A percentile compares a stretch with the other conserved stretches of the same genome.
phyloP scores from a whole-genome alignment of 2,329 filamentous ascomycete species.

The Pestalotiopsis sp. region DNA sequence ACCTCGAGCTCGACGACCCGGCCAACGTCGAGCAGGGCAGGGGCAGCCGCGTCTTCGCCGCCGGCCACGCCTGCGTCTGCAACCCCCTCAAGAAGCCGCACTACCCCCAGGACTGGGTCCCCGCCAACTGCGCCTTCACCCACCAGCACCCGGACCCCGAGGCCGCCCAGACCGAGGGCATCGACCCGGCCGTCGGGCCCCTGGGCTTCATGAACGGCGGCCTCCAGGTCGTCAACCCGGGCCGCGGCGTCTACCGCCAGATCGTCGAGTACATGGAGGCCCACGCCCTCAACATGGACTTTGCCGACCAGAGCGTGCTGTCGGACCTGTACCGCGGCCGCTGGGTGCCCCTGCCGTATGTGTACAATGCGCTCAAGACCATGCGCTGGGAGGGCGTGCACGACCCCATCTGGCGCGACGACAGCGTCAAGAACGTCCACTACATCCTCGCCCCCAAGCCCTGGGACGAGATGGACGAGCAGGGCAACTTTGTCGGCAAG shows the following conservation, averaged over 20 bases:
- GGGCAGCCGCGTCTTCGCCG: conserved; percentile 74
- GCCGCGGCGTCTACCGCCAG: conserved; percentile 46
- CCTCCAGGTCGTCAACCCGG: conserved; percentile 60
- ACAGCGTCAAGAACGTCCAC: conserved; percentile 62
- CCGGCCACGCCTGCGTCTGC: conserved; percentile 83
- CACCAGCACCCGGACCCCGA: conserved; percentile 51
- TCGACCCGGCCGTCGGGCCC: conserved; percentile 47
- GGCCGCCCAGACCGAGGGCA: conserved; percentile 47
- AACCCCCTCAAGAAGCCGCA: conserved; percentile 79
- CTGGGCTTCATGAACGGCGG: conserved; percentile 60
- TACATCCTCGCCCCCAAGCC: conserved; percentile 66
- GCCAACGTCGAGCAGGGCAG: conserved; percentile 28
- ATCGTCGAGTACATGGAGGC: conserved; percentile 55
- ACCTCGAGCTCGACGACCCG: conserved; percentile 70
- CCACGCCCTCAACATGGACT: conserved; percentile 51
- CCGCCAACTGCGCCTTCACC: conserved; percentile 62
- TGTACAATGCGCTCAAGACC: conserved; percentile 67
- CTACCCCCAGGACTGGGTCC: conserved; percentile 74
- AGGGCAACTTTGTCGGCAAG: conserved; percentile 46
- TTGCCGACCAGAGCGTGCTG: conserved; percentile 63
- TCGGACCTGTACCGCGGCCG: conserved; percentile 56
- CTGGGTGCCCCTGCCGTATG: conserved; percentile 62
- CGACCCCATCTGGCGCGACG: conserved; percentile 59
- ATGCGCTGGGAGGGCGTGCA: conserved; percentile 57
- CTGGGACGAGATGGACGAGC: conserved; percentile 55